Conservation (phyloP, 257 asterid genomes). For the Schizonepeta tenuifolia region DNA sequence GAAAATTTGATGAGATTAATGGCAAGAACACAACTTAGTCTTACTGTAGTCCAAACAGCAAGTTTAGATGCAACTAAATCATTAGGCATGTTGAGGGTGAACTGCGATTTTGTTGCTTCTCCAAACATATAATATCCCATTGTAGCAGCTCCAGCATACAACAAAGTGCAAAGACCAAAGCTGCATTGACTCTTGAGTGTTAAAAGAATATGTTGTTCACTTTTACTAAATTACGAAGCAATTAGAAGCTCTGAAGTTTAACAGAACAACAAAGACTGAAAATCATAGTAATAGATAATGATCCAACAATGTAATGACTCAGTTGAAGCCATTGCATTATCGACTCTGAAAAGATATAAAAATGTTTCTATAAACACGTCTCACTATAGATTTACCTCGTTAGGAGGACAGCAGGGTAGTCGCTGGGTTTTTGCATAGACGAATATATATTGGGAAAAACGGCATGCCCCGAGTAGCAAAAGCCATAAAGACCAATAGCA, state of each 20-base stretch:
- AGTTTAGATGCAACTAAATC: constrained; percentile 76
- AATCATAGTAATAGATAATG: neutral
- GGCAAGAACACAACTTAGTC: constrained; percentile 35
- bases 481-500: constrained; percentile 94
- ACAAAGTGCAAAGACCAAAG: constrained; percentile 72
- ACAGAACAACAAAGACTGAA: too few species aligned
- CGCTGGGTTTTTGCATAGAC: constrained; percentile 75
- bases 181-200: constrained; percentile 44
- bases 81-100: constrained; percentile 89
- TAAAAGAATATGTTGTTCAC: neutral
- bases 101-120: constrained; percentile 74
- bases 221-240: neutral
- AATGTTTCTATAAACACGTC: neutral
- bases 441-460: constrained; percentile 92
- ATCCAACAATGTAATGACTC: neutral
- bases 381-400: constrained; percentile 51
- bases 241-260: neutral
- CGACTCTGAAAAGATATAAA: neutral
- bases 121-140: constrained; percentile 89
- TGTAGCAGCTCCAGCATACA: constrained; percentile 81
- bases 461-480: constrained; percentile 96
- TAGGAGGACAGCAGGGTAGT: constrained; percentile 76
- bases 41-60: constrained; percentile 96
- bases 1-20: neutral
- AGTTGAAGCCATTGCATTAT: neutral